Base-by-base conservation (phyloP, 495 filamentous ascomycete genomes). In the Tuber melanosporum region DNA sequence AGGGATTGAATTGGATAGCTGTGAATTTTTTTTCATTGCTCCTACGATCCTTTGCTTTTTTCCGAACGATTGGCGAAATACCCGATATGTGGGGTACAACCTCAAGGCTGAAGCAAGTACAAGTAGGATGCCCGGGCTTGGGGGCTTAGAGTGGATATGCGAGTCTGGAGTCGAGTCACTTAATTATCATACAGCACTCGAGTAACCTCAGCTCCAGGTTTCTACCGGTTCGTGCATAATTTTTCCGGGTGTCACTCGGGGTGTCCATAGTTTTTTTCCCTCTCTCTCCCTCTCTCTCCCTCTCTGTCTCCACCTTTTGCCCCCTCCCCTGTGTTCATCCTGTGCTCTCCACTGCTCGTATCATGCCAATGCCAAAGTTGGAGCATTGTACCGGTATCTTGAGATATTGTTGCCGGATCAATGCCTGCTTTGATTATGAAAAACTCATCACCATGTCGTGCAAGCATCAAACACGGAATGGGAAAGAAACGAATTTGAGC, bases 41-140 rank as follows among this genome's bases (percentile, higher is more conserved):
- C n/a, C 32, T 62, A n/a, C 12, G 57, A 62, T 62, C 57, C 32
- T 62, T 70, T 76, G 43, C 70, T 71, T 78, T 46, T 71, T 78
- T 46, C n/a, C 45, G 49, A n/a, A 66, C 77, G 74, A 78, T 78
- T 78, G 77, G 74, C 77, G 77, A 78, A 71, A 17, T 46, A 76
- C 44, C 70, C 43, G 71, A 71, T 73, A 73, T 78, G 77, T 71
- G 74, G 74, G 77, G 74, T 76, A 66, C 52, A 62, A 26, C n/a
- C 52, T 62, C 52, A 62, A 62, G 52, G n/a, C 57, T 66, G 26
- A 66, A 66, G 52, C 52, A 62, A 32, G n/a, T 1, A 32, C 32
- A 0, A 0, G 32, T 0, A 7, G 47, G 57, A 9, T 3, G 70
- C 71, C 42, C 75, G 70, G 71, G 77, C 49, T 71, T 46, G 70